Conservation (phyloP, 208 protist genomes). For the Trypanosoma melophagium region DNA sequence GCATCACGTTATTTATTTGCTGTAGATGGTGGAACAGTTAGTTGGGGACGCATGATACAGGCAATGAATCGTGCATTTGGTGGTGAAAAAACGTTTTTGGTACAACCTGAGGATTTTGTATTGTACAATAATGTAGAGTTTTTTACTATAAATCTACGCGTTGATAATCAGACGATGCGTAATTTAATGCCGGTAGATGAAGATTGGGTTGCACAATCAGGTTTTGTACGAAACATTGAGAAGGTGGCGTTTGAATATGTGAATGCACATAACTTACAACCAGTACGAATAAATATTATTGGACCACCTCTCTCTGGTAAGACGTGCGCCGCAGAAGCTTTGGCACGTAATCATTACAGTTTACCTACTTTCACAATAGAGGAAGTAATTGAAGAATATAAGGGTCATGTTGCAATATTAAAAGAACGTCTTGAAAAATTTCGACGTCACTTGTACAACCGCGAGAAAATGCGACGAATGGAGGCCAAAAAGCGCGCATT, state of each 20-base stretch:
- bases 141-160: constrained; percentile 85
- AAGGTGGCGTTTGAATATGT: constrained; percentile 82
- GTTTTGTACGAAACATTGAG: constrained; percentile 67
- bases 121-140: constrained; percentile 83
- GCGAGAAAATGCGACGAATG: constrained; percentile 47
- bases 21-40: constrained; percentile 70
- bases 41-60: constrained; percentile 67
- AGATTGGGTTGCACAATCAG: constrained; percentile 76
- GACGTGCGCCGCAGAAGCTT: constrained; percentile 49
- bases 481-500: constrained; percentile 64
- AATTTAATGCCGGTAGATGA: constrained; percentile 66
- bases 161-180: constrained; percentile 69
- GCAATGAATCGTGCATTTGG: constrained; percentile 85
- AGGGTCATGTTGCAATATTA: constrained; percentile 33
- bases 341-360: constrained; percentile 72
- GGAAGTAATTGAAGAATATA: constrained; percentile 71
- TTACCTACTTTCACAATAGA: constrained; percentile 68
- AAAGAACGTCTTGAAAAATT: constrained; percentile 33
- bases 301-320: constrained; percentile 92
- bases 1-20: constrained; percentile 87
- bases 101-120: constrained; percentile 59
- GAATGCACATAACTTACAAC: constrained; percentile 52
- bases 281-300: constrained; percentile 80
- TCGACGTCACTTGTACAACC: constrained; percentile 28
- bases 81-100: constrained; percentile 38